Conservation (phyloP, 305 asterid species). For the Ilex paraguariensis region DNA sequence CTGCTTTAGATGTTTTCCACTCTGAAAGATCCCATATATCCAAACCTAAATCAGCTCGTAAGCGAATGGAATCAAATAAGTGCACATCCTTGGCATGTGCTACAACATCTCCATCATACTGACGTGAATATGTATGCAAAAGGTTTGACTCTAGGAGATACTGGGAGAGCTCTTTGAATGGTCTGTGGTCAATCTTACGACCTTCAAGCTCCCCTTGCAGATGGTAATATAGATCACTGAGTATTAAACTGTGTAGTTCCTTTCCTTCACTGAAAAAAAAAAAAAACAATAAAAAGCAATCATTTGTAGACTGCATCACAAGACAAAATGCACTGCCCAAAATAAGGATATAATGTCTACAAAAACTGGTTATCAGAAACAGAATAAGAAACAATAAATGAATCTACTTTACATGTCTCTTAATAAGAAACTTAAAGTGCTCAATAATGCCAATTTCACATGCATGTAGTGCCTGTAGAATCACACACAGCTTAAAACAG, state of each 20-base stretch:
- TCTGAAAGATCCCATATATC: slow-evolving; percentile 72
- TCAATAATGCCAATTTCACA: too few species aligned
- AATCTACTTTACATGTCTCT: too few species aligned
- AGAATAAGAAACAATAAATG: too few species aligned
- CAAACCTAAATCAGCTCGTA: slow-evolving; percentile 67
- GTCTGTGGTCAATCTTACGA: slow-evolving; percentile 65
- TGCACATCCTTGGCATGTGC: slow-evolving; percentile 29
- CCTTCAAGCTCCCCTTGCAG: slow-evolving; percentile 96
- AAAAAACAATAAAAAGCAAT: slow-evolving; percentile 5
- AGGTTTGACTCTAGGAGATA: slow-evolving; percentile 58
- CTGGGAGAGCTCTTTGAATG: slow-evolving; percentile 77
- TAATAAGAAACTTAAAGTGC: too few species aligned
- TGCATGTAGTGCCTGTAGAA: too few species aligned
- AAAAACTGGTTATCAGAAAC: too few species aligned
- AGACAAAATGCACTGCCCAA: not conserved
- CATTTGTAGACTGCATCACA: not conserved
- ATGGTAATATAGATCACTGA: slow-evolving; percentile 81
- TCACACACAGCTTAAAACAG: too few species aligned
- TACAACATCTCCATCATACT: slow-evolving; percentile 40
- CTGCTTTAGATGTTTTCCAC: slow-evolving; percentile 63
- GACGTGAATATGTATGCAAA: slow-evolving; percentile 50
- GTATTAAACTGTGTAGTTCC: slow-evolving; percentile 60
- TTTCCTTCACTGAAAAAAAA: slow-evolving; percentile 60
- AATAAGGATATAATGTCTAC: not conserved
- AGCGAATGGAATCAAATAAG: slow-evolving; percentile 56